Percentiles rank a stretch among this genome's conserved stretches.
Conservation (phyloP, 148 eudicot species). For the Gaultheria prostrata region DNA sequence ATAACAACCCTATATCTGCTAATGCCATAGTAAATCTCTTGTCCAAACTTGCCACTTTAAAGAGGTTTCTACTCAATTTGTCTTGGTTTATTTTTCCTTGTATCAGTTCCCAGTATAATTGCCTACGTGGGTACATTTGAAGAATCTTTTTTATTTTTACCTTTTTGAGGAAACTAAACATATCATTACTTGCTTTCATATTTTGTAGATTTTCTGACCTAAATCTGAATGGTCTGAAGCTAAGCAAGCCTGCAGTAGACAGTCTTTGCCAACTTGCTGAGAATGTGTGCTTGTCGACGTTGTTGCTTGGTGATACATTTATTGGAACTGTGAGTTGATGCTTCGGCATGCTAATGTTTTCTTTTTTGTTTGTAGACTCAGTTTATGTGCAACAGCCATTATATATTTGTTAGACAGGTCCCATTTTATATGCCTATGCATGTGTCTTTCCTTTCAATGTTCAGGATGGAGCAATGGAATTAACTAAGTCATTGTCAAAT, state of each 20-base stretch:
- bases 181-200: background rate
- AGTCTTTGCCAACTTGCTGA: constrained; percentile 65
- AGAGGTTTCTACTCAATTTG: constrained; percentile 39
- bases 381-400: background rate
- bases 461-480: constrained; percentile 74
- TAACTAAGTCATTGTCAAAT: constrained; percentile 58
- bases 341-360: background rate
- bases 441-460: constrained; percentile 2
- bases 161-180: too few species aligned
- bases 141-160: background rate
- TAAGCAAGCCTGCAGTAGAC: constrained; percentile 61
- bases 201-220: constrained; percentile 71
- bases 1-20: constrained; percentile 68
- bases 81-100: background rate
- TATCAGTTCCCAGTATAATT: background rate
- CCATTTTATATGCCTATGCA: background rate
- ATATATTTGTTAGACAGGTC: background rate
- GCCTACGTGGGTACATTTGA: background rate
- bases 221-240: constrained; percentile 68
- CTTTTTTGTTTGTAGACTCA: background rate
- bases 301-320: constrained; percentile 68
- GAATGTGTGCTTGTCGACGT: constrained; percentile 54
- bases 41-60: constrained; percentile 60
- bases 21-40: constrained; percentile 56
- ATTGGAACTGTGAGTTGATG: constrained; percentile 68